Evolutionary conservation across 1,139 yeast genomes (phyloP).

Genomic region (Geotrichum restrictum): DNA sequence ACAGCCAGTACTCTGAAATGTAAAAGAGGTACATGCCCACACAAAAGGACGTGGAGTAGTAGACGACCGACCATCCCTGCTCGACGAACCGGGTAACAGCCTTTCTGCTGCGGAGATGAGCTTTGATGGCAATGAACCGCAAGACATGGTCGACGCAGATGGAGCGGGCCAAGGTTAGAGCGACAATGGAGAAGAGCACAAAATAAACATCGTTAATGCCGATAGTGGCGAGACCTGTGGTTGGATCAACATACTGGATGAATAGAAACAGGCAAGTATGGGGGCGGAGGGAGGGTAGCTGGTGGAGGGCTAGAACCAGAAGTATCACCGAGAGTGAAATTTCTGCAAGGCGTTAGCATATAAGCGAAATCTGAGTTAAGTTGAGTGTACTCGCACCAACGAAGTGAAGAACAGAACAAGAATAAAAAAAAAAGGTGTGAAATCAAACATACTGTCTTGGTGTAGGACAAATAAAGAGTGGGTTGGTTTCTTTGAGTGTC

Average conservation of each 20-base stretch:
- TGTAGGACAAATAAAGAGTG: background rate
- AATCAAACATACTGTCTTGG: background rate
- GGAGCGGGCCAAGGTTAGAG: constrained; percentile 58
- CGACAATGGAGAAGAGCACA: constrained; percentile 53
- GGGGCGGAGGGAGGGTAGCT: constrained; percentile 11
- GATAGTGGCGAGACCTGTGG: constrained; percentile 26
- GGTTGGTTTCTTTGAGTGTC: background rate
- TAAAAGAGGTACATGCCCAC: constrained; percentile 58
- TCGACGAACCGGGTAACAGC: constrained; percentile 71
- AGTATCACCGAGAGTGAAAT: constrained; percentile 9
- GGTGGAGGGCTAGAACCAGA: constrained; percentile 1
- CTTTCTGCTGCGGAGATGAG: constrained; percentile 39
- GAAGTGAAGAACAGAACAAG: background rate
- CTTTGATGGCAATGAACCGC: constrained; percentile 26
- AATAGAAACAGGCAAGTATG: constrained; percentile 28
- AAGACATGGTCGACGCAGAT: constrained; percentile 55
- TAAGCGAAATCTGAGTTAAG: background rate
- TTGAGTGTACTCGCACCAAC: no score
- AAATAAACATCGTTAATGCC: constrained; percentile 48
- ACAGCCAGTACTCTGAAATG: constrained; percentile 56
- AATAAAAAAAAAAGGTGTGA: background rate
- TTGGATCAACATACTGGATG: constrained; percentile 29
- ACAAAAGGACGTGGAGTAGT: constrained; percentile 54
- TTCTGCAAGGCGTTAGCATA: background rate
- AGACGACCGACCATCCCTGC: constrained; percentile 74